phyloP scores from a whole-genome alignment of 169 alveolate genomes.

The Plasmodium vivax region DNA sequence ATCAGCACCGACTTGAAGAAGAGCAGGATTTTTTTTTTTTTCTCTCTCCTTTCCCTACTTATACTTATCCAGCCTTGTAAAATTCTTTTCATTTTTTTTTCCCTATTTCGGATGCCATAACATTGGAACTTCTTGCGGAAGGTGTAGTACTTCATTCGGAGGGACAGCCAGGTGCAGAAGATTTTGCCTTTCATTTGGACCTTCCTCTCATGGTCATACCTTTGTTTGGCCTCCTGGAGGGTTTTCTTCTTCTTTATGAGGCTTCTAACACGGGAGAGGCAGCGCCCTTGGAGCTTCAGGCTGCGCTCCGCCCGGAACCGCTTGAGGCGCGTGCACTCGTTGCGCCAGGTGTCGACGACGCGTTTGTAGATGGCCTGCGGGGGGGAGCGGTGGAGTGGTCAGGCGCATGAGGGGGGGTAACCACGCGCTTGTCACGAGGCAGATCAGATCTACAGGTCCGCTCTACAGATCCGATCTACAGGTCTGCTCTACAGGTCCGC shows the following conservation, averaged over 20 bases:
- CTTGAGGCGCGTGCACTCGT: slow-evolving; percentile 7
- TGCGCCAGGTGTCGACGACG: slow-evolving; percentile 19
- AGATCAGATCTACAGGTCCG: too few relatives aligned
- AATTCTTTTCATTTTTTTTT: slow-evolving; percentile 34
- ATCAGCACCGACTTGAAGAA: slow-evolving; percentile 29
- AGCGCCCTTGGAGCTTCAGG: background rate
- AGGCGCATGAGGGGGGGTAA: background rate
- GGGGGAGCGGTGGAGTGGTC: background rate
- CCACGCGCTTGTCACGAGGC: background rate
- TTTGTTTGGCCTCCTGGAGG: background rate
- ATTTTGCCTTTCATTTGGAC: background rate
- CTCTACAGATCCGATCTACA: background rate
- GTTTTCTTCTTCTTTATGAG: slow-evolving; percentile 10
- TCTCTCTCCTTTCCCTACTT: slow-evolving; percentile 1
- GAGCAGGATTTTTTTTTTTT: slow-evolving; percentile 16
- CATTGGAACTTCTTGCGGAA: slow-evolving; percentile 16
- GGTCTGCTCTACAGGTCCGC: background rate
- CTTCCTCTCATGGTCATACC: background rate
- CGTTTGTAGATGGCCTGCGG: slow-evolving; percentile 34
- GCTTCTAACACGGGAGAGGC: background rate
- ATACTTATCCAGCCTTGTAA: slow-evolving; percentile 10
- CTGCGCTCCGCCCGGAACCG: background rate
- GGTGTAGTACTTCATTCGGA: slow-evolving; percentile 26
- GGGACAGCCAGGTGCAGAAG: slow-evolving; percentile 18
- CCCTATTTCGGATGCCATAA: slow-evolving; percentile 4